Percentiles rank a stretch among this genome's conserved stretches.
Conservation (phyloP, 192 early-diverging fungal genomes). For the Backusella tuberculispora region DNA sequence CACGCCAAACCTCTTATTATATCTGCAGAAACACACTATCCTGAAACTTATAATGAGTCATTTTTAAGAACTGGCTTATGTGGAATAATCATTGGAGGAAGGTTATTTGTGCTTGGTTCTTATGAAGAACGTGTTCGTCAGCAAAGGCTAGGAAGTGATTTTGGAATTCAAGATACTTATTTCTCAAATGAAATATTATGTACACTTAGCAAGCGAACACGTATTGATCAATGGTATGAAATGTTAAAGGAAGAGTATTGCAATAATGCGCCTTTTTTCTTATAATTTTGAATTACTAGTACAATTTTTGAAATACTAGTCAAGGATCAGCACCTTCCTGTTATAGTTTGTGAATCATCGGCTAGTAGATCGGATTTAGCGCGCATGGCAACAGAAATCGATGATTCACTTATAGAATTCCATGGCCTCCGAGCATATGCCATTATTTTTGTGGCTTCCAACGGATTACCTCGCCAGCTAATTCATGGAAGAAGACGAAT, state of each 20-base stretch:
- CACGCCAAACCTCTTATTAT: constrained; percentile 64
- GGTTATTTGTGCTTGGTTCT: constrained; percentile 75
- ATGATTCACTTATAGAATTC: constrained; percentile 53
- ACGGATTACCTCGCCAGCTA: constrained; percentile 68
- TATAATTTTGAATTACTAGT: constrained; percentile 35
- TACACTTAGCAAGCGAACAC: constrained; percentile 29
- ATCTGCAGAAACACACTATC: constrained; percentile 48
- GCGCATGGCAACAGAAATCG: constrained; percentile 59
- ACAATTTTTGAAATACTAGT: constrained; percentile 67
- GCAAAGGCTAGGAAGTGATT: constrained; percentile 35
- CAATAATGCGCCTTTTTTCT: constrained; percentile 23
- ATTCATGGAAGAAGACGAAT: constrained; percentile 70
- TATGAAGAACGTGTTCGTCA: constrained; percentile 79
- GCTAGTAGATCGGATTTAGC: constrained; percentile 52
- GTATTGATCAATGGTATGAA: constrained; percentile 50
- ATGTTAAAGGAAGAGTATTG: not conserved
- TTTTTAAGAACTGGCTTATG: constrained; percentile 80
- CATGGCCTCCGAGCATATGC: constrained; percentile 70
- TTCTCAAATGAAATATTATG: constrained; percentile 44
- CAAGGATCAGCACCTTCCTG: constrained; percentile 76
- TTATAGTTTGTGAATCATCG: constrained; percentile 69
- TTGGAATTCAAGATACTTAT: constrained; percentile 41
- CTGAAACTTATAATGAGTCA: constrained; percentile 61
- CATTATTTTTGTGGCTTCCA: constrained; percentile 58
- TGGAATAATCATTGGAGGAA: constrained; percentile 71